Evolutionary conservation across 176 grass and related monocot species (phyloP).

Genomic region (Melocanna baccifera): DNA sequence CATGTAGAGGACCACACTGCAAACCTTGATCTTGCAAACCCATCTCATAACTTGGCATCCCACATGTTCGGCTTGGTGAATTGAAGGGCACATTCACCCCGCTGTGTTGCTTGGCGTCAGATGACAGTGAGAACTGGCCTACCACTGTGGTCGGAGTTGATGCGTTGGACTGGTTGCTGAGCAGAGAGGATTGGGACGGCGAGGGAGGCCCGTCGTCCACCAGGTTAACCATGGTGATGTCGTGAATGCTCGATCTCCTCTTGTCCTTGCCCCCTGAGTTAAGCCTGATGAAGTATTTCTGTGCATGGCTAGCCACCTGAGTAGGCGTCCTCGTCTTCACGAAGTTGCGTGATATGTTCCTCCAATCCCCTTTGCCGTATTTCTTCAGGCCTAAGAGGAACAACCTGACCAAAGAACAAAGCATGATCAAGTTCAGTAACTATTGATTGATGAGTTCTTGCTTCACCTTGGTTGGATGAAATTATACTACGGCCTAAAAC

Average conservation of each 20-base stretch:
- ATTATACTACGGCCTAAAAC: neutral
- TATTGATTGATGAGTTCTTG: neutral
- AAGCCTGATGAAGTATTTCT: constrained; percentile 95
- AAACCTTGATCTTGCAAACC: constrained; percentile 49
- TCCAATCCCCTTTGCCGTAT: constrained; percentile 91
- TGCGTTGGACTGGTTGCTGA: constrained; percentile 44
- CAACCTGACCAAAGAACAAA: constrained; percentile 43
- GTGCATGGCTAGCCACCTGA: constrained; percentile 89
- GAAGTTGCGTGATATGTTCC: constrained; percentile 79
- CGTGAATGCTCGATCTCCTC: constrained; percentile 89
- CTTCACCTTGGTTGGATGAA: neutral
- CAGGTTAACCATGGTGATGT: constrained; percentile 78
- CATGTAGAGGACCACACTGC: constrained; percentile 45
- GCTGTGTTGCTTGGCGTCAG: constrained; percentile 18
- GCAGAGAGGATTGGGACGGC: constrained; percentile 47
- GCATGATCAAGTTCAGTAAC: constrained; percentile 26
- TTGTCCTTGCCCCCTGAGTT: constrained; percentile 87
- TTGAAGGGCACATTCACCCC: constrained; percentile 28
- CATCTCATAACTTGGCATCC: constrained; percentile 31
- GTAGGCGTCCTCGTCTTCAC: constrained; percentile 79
- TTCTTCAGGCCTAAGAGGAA: constrained; percentile 78
- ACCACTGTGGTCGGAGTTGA: neutral
- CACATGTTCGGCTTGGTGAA: constrained; percentile 28
- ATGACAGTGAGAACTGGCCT: constrained; percentile 10
- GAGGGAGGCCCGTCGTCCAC: constrained; percentile 47